Conservation (phyloP, 352 stramenopile genomes). For the Globisporangium parvum region DNA sequence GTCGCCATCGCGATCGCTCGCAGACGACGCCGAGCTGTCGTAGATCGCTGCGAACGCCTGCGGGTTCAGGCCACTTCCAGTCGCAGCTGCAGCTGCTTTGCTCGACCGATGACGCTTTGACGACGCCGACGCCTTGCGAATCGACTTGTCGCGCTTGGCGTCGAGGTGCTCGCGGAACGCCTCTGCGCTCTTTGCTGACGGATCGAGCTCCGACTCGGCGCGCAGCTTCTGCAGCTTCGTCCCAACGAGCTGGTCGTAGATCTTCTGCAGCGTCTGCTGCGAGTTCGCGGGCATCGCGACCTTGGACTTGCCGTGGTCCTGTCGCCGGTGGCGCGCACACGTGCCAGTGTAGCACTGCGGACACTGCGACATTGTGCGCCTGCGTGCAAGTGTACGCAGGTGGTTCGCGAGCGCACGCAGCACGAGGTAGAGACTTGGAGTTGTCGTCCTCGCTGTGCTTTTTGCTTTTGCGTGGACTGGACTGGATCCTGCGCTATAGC, state of each 20-base stretch:
- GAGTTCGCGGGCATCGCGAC: constrained; percentile 38
- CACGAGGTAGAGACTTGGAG: too few relatives aligned
- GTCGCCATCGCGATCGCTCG: constrained; percentile 24
- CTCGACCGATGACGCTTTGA: constrained; percentile 25
- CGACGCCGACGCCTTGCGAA: constrained; percentile 48
- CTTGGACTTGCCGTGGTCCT: constrained; percentile 60
- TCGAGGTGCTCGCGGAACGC: constrained; percentile 64
- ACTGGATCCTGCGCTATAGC: not conserved
- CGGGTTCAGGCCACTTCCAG: constrained; percentile 54
- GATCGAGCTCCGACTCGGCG: constrained; percentile 40
- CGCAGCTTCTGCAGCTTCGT: constrained; percentile 70
- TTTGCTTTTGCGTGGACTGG: too few relatives aligned
- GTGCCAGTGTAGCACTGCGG: constrained; percentile 79
- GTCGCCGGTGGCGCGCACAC: constrained; percentile 47
- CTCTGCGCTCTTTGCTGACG: constrained; percentile 27
- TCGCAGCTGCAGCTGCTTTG: constrained; percentile 6
- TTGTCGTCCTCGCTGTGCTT: too few relatives aligned
- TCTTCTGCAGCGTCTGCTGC: constrained; percentile 65
- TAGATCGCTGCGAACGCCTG: constrained; percentile 67
- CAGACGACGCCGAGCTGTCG: constrained; percentile 23
- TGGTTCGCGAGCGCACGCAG: too few relatives aligned
- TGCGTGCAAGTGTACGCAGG: too few relatives aligned
- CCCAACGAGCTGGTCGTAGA: constrained; percentile 68
- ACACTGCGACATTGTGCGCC: constrained; percentile 49
- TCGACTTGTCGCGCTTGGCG: constrained; percentile 51